Base-by-base conservation (phyloP, 2,329 filamentous ascomycete genomes). In the Trichoderma sp. region DNA sequence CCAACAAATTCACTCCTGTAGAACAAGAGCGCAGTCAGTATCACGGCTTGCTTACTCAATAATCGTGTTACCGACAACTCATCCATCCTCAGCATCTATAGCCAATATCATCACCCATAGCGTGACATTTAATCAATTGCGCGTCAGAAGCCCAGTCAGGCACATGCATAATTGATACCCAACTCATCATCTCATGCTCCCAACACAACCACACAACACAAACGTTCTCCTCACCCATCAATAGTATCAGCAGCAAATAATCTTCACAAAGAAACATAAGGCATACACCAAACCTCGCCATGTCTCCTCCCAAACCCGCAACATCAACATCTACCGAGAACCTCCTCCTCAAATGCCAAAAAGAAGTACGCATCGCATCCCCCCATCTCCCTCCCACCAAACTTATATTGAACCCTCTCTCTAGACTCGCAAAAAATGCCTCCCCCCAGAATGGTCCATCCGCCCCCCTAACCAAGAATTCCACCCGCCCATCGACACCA, bases 301-400 rank as follows among this genome's bases (percentile, higher is more conserved):
- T 65, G 63, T 27, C 53, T 2, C 52, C 63, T 3, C 63, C 52
- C 50, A 65, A 22, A 6, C 27, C 19, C 2, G 17, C 52, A 19
- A 65, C 63, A 29, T 64, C 60, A 3, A 45, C 52, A 48, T 65
- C 63, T 19, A 65, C 63, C 27, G 50, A 65, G 48, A 65, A 56
- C 52, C 63, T 65, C 37, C 37, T 65, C 52, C 63, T 65, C 52
- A 57, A 48, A 25, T 65, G 63, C 52, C 63, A 65, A 57, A 65
- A 65, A 57, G 63, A 65, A 54, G 63, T 57, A 22, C 6, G 17
- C 37, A 34, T 8, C 13, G 9, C 45, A 9, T 13, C 13, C 3
- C 9, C n/a, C 17, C 2, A 8, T 5, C 45, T 37, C 53, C 5
- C 10, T n/a, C 29, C 1, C 42, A 22, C 4, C 12, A 19, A 25